Base-by-base conservation (phyloP, 192 early-diverging fungal species). In the Backusella circina region DNA sequence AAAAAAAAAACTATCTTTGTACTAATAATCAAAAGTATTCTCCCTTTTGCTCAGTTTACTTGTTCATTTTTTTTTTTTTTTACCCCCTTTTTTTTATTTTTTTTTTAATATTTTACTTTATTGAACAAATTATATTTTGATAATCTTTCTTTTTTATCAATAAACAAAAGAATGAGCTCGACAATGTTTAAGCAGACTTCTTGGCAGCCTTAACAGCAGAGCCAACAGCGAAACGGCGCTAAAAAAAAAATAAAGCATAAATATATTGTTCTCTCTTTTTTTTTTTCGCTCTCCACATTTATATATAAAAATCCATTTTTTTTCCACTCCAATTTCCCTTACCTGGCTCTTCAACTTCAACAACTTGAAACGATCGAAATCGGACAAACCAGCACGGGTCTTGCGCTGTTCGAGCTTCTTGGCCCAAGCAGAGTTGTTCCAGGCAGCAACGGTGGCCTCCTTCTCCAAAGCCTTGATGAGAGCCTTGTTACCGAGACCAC, bases 311-410 rank as follows among this genome's bases (percentile, higher is more conserved):
- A 23, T 31, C n/a, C 57, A 23, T 39, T 36, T 16, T 61, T 1
- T 50, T 21, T 9, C 61, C 18, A 47, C n/a, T n/a, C n/a, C n/a
- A n/a, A n/a, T n/a, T n/a, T 47, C n/a, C 18, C 86, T 80, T 85
- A 92, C 91, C 88, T 96, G 89, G 90, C 94, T 97, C 89, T 92
- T 92, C 84, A 97, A 92, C 85, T 96, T 88, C 90, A 92, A 89
- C 66, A 97, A 76, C 95, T 99, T 97, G 95, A 99, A 99, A 82
- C 98, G 92, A 86, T 98, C 97, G 88, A 99, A 98, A 88, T 99
- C 98, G 54, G 89, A 79, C 80, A 95, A 85, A 82, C 80, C 80
- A 76, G 94, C 89, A 80, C 96, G 93, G 82, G 82, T 83, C 71
- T 86, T 82, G 79, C 97, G 93, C 75, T 87, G 85, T 71, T 88